Base-by-base conservation (phyloP, 2,329 filamentous ascomycete genomes). In the Phialophora chinensis region DNA sequence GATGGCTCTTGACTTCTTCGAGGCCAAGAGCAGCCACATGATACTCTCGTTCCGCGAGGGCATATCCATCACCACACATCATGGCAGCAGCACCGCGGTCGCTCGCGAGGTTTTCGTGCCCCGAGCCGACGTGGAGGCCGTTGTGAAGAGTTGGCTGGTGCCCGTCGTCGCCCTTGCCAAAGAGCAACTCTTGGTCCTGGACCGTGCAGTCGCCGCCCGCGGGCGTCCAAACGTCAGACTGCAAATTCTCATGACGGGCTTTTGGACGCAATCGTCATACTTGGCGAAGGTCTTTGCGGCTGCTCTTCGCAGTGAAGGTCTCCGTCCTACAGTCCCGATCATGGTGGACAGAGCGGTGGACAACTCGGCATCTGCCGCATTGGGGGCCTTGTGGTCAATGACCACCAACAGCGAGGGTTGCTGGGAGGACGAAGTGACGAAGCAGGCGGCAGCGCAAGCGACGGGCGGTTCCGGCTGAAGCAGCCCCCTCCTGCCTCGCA, bases 341-440 rank as follows among this genome's bases (percentile, higher is more conserved):
- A 23, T 52, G 49, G 3, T 29, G 25, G 49, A 25, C 23, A 11
- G 2, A 12, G 5, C 49, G 10, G 27, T 52, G 3, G 49, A 52
- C 25, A 52, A 52, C 5, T 23, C 49, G 49, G 20, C 10, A 23
- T 52, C 14, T 52, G 49, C 49, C 23, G 20, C 49, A 23, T 25
- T 52, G 49, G 49, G 49, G 25, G 49, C 23, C 14, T 27, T 52
- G 49, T 52, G 49, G 49, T 25, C 49, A 17, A 52, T 52, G 49
- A 52, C 49, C 20, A 10, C 49, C 49, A 20, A 52, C 49, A 12
- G 20, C 23, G 25, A 52, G 8, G 49, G 49, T 52, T 29, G 49
- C 20, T 52, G 49, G 49, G 49, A 52, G 49, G 25, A 29, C 17
- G 49, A 52, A 23, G 20, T 52, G n/a, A 52, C 49, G 20, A 44